Percentiles rank a stretch among this genome's conserved stretches.
These are phyloP conservation scores for Fusarium armeniacum DNA, from an alignment of 2,329 filamentous ascomycete genomes.

Conservation along the genomic window DNA sequence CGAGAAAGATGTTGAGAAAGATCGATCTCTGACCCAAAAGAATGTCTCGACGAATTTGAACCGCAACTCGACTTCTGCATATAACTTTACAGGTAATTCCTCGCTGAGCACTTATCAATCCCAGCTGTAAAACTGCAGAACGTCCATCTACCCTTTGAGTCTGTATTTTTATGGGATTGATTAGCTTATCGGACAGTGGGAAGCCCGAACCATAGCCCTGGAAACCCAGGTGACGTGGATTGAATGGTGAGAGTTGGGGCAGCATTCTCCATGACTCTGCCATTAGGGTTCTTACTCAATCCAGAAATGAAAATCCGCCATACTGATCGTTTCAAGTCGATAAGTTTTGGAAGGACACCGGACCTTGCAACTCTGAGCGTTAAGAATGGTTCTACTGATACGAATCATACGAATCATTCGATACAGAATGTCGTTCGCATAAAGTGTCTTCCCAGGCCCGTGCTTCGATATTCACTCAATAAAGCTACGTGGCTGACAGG, in stretches of 20 bases:
- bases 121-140: background rate
- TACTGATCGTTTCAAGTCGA: background rate
- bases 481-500: conserved; percentile 10
- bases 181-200: conserved; percentile 2
- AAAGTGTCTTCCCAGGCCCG: conserved; percentile 1
- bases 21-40: background rate
- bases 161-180: background rate
- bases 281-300: background rate
- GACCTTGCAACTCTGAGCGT: background rate
- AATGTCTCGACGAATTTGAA: conserved; percentile 1
- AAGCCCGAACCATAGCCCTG: background rate
- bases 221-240: background rate
- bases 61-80: background rate
- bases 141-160: background rate
- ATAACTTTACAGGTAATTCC: conserved; percentile 1
- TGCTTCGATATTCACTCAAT: conserved; percentile 6
- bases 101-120: background rate
- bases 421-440: background rate
- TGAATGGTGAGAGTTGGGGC: background rate
- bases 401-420: background rate
- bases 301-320: background rate
- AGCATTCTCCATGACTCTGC: background rate
- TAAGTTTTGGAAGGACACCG: background rate
- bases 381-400: background rate
- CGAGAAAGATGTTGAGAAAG: background rate